phyloP scores from a whole-genome alignment of 2,329 filamentous ascomycete genomes.

The Cladophialophora carrionii region DNA sequence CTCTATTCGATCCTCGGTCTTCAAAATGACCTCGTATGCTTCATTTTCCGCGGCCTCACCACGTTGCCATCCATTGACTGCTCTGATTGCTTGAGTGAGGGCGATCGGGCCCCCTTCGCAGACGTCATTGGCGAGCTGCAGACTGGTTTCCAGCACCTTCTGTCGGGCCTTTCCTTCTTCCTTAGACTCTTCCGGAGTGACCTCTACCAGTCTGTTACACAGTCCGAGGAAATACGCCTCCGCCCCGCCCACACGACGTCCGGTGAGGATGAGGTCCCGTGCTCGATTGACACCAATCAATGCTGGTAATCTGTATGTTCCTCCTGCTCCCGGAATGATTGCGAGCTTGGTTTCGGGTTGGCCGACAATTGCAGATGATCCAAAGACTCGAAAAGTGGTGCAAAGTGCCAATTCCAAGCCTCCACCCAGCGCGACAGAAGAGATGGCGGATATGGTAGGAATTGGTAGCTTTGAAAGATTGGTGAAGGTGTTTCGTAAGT shows the following conservation, averaged over 20 bases:
- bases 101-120: conserved; percentile 88
- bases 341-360: conserved; percentile 90
- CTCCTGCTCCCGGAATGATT: conserved; percentile 93
- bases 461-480: conserved; percentile 75
- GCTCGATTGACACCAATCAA: conserved; percentile 80
- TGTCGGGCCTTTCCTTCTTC: conserved; percentile 64
- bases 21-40: conserved; percentile 82
- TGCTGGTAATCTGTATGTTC: conserved; percentile 81
- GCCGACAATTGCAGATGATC: conserved; percentile 74
- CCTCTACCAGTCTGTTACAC: conserved; percentile 85
- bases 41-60: conserved; percentile 79
- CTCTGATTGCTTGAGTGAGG: conserved; percentile 75
- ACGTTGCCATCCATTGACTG: conserved; percentile 68
- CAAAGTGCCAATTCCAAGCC: conserved; percentile 90
- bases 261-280: conserved; percentile 88
- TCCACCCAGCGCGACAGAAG: conserved; percentile 84
- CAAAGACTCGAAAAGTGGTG: conserved; percentile 85
- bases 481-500: conserved; percentile 75
- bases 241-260: conserved; percentile 76
- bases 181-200: conserved; percentile 59
- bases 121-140: conserved; percentile 79
- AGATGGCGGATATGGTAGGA: conserved; percentile 86
- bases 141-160: conserved; percentile 72
- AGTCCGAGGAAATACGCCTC: conserved; percentile 93
- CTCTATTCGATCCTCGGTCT: conserved; percentile 84